A percentile compares a stretch with the other conserved stretches of the same genome.
These are phyloP conservation scores for Phytophthora pluvialis DNA, from an alignment of 352 stramenopile genomes.

Conservation along the genomic window DNA sequence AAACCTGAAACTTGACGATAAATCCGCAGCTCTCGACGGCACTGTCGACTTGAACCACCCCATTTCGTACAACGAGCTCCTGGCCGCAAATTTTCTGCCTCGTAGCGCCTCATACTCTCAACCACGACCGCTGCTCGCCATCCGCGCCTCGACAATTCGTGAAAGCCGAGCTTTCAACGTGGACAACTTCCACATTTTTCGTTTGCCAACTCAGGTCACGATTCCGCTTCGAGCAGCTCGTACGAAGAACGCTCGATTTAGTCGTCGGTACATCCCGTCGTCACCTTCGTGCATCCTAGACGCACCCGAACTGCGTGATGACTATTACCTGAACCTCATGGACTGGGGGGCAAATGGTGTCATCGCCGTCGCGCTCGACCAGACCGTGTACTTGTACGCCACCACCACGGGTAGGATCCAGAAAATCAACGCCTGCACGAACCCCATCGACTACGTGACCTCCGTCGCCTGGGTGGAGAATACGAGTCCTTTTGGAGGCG, in stretches of 20 bases:
- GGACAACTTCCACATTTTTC: background rate
- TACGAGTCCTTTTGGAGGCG: background rate
- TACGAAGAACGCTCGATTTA: background rate
- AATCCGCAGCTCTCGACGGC: background rate
- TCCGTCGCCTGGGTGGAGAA: conserved; percentile 91
- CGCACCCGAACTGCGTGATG: conserved; percentile 95
- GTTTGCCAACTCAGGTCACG: background rate
- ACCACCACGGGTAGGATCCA: conserved; percentile 91
- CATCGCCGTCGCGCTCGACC: conserved; percentile 93
- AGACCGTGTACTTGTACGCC: conserved; percentile 97
- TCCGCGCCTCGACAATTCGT: conserved; percentile 8
- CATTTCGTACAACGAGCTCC: conserved; percentile 8
- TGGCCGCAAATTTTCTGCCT: conserved; percentile 1
- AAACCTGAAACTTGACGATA: background rate
- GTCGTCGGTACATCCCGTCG: conserved; percentile 32
- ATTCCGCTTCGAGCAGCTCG: background rate
- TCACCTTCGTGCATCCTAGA: conserved; percentile 92
- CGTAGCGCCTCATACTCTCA: background rate
- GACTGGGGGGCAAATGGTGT: conserved; percentile 95
- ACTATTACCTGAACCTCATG: conserved; percentile 98
- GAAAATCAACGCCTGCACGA: conserved; percentile 70
- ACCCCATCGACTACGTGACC: conserved; percentile 92
- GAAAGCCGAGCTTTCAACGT: background rate
- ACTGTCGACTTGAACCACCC: background rate
- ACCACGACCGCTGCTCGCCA: conserved; percentile 6